Evolutionary conservation across 73 alveolate species (phyloP).

Genomic region (Uronychia binucleata): DNA sequence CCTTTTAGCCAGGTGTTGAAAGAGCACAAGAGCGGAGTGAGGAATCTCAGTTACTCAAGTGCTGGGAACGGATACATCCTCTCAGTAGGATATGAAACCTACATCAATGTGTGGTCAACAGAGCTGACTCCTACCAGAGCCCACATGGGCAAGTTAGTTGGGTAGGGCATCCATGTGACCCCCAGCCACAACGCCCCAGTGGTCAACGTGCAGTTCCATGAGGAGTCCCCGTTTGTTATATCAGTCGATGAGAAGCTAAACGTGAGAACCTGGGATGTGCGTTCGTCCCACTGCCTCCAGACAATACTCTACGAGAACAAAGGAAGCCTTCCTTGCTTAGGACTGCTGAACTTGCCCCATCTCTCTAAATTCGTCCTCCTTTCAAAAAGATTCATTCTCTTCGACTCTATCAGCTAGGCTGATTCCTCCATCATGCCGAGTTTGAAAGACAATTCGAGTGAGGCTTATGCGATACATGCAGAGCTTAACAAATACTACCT

Average conservation of each 20-base stretch:
- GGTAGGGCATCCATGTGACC: constrained; percentile 76
- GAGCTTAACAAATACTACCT: constrained; percentile 79
- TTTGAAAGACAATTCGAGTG: constrained; percentile 2
- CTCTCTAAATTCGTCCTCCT: constrained; percentile 51
- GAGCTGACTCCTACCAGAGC: constrained; percentile 70
- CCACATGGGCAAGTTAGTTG: constrained; percentile 83
- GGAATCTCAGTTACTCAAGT: constrained; percentile 82
- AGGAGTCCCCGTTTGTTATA: constrained; percentile 73
- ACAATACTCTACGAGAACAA: constrained; percentile 59
- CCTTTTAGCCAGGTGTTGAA: constrained; percentile 50
- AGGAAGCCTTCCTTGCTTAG: constrained; percentile 39
- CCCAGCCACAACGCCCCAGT: constrained; percentile 79
- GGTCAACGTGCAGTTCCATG: constrained; percentile 74
- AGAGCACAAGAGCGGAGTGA: constrained; percentile 87
- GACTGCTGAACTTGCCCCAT: constrained; percentile 45
- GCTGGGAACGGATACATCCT: constrained; percentile 85
- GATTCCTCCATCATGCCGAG: constrained; percentile 15
- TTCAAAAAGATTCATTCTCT: constrained; percentile 46
- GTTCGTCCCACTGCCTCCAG: constrained; percentile 68
- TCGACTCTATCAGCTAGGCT: constrained; percentile 45
- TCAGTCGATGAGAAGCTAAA: constrained; percentile 83
- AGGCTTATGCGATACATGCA: constrained; percentile 66
- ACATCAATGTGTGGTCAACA: constrained; percentile 88
- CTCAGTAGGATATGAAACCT: constrained; percentile 93
- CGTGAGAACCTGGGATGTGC: constrained; percentile 88